Evolutionary conservation across 805 yeast genomes (phyloP), one percentile per base, ranked within the genome.

Genomic region (Yamadazyma paraphyllophila): DNA sequence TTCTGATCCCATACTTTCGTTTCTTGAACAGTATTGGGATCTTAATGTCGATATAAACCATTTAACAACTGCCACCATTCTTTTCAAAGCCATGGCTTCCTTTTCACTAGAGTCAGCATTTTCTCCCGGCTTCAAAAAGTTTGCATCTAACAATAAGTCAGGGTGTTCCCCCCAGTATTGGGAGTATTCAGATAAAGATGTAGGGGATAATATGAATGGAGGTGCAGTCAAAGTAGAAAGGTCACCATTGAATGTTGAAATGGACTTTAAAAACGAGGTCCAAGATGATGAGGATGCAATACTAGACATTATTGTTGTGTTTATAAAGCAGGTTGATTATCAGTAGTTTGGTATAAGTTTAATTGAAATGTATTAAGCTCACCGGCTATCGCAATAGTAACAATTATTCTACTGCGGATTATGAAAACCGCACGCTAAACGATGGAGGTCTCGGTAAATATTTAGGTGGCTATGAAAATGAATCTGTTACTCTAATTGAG

Each of bases 151-250:
- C 45, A 94, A 78, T 51, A 90, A 74, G 51, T 88, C 92, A 16
- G 91, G 90, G 60, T 88, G 92, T 62, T 91, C 96, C 39, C 90
- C 88, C 97, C 99, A 94, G 69, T 88, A 94, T 65, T 88, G 92
- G 16, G 97, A 86, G 67, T 88, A 94, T 71, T 94, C 99, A 29
- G 81, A 81, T 56, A 89, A 75, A 2, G 97, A 91, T 5, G 87
- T 83, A 17, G 97, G 89, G 3, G 96, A 88, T 53, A 94, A 74
- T 53, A 94, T 94, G 69, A 92, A 94, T 7, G 98, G 97, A 14
- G 99, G 99, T 2, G 99, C 99, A 2, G 99, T 91, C 60, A 94
- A 72, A 3, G 96, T 82, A 14, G 97, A 88, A 51, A 94, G 73
- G 63, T 94, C 99, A 36, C 97, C 97, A 56, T 90, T 89, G 67